Percentiles rank a stretch among this genome's conserved stretches.
Conservation (phyloP, 768 basidiomycete species). For the Rhizopogon vinicolor region DNA sequence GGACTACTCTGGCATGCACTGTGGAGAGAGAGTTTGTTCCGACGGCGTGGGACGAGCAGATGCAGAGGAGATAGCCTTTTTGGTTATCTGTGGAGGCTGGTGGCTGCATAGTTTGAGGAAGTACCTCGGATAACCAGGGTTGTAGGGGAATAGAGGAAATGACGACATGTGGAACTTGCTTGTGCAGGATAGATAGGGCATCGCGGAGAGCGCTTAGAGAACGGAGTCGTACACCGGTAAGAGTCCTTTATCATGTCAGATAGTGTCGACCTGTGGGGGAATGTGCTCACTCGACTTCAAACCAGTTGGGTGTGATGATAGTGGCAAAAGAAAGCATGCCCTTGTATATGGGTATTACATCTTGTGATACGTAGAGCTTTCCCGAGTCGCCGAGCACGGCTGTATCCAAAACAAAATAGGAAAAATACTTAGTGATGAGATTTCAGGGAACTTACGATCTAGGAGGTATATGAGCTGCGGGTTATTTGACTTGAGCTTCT, state of each 20-base stretch:
- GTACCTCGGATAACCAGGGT: slow-evolving; percentile 50
- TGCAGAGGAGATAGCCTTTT: slow-evolving; percentile 66
- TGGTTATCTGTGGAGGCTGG: slow-evolving; percentile 14
- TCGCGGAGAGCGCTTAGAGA: slow-evolving; percentile 59
- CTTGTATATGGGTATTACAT: slow-evolving; percentile 85
- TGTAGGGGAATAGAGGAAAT: slow-evolving; percentile 84
- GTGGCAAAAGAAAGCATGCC: slow-evolving; percentile 77
- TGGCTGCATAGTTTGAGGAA: slow-evolving; percentile 40
- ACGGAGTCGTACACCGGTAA: slow-evolving; percentile 70
- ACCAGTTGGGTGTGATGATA: slow-evolving; percentile 97
- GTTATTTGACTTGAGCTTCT: slow-evolving; percentile 51
- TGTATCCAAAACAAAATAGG: slow-evolving; percentile 23
- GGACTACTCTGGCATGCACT: slow-evolving; percentile 70
- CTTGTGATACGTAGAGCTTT: slow-evolving; percentile 79
- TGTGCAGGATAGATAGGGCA: slow-evolving; percentile 73
- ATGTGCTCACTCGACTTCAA: slow-evolving; percentile 82
- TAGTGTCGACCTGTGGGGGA: not conserved
- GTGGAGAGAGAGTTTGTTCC: slow-evolving; percentile 24
- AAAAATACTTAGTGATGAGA: not conserved
- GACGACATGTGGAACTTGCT: slow-evolving; percentile 80
- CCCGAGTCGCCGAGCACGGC: slow-evolving; percentile 96
- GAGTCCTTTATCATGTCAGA: slow-evolving; percentile 42
- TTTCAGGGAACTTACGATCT: slow-evolving; percentile 63
- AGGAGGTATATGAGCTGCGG: slow-evolving; percentile 78
- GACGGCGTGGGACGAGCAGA: slow-evolving; percentile 54